These are phyloP conservation scores for Gossypium stocksii DNA, from an alignment of 345 rosid species.

Conservation along the genomic window DNA sequence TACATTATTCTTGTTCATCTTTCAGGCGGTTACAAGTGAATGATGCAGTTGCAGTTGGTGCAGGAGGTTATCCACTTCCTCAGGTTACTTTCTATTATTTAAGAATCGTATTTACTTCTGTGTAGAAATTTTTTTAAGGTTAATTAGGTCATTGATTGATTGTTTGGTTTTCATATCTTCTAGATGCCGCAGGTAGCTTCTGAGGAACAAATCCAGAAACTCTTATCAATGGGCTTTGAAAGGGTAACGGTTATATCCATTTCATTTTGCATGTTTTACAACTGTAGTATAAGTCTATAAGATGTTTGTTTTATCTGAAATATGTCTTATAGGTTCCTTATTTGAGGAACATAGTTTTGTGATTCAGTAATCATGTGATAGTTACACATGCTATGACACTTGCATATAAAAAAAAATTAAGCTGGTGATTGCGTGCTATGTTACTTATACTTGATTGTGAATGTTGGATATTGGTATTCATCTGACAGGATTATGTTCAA, in stretches of 20 bases:
- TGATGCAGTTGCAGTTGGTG: constrained; percentile 30
- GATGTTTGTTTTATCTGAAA: not conserved
- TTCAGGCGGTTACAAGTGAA: constrained; percentile 32
- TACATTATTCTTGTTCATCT: constrained; percentile 12
- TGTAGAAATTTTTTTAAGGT: not conserved
- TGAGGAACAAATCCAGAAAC: constrained; percentile 72
- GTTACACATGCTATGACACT: not conserved
- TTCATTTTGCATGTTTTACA: not conserved
- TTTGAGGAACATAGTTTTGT: not conserved
- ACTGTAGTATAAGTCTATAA: not conserved
- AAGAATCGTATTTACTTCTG: not conserved
- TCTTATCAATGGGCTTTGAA: constrained; percentile 90
- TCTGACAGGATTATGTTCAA: too few species aligned
- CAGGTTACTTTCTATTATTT: constrained; percentile 37
- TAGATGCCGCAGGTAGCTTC: constrained; percentile 43
- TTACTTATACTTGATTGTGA: not conserved
- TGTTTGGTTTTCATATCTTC: constrained; percentile 8
- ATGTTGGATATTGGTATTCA: not conserved
- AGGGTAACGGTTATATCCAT: constrained; percentile 38
- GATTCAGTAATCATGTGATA: not conserved
- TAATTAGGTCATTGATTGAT: constrained; percentile 1
- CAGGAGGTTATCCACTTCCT: constrained; percentile 26
- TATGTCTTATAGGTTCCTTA: not conserved
- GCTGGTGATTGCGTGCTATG: not conserved
- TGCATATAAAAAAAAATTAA: not conserved